Evolutionary conservation across 2,329 filamentous ascomycete species (phyloP).

Genomic region (Neophaeococcomyces mojaviensis): DNA sequence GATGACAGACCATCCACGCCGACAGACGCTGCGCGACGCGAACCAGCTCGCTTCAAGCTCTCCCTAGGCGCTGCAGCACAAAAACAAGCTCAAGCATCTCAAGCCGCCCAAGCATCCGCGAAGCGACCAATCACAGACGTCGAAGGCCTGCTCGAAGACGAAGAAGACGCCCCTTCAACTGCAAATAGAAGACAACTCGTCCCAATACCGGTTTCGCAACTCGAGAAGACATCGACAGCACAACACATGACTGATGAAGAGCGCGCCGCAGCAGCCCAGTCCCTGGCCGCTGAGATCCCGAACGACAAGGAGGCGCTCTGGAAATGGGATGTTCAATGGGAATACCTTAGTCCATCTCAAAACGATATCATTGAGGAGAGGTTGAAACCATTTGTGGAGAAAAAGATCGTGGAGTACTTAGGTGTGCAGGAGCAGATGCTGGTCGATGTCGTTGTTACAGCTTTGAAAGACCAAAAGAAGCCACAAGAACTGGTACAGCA

Average conservation of each 20-base stretch:
- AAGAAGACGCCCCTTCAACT: conserved; percentile 68
- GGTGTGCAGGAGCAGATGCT: conserved; percentile 94
- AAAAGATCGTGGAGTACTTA: conserved; percentile 95
- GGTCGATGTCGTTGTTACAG: conserved; percentile 84
- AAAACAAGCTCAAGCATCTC: conserved; percentile 51
- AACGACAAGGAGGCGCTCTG: conserved; percentile 78
- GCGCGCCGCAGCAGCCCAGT: conserved; percentile 68
- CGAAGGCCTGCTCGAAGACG: conserved; percentile 88
- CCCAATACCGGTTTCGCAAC: conserved; percentile 57
- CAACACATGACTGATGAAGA: conserved; percentile 73
- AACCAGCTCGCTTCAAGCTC: conserved; percentile 78
- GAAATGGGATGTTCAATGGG: conserved; percentile 91
- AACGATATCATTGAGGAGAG: conserved; percentile 64
- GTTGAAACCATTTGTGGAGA: conserved; percentile 88
- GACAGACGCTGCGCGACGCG: conserved; percentile 34
- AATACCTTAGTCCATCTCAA: conserved; percentile 67
- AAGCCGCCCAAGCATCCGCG: conserved; percentile 43
- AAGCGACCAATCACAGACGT: conserved; percentile 80
- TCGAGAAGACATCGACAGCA: conserved; percentile 61
- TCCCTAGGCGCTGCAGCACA: conserved; percentile 85
- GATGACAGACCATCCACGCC: conserved; percentile 54
- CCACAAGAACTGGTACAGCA: conserved; percentile 79
- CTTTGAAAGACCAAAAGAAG: conserved; percentile 65
- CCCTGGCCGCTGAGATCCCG: conserved; percentile 84
- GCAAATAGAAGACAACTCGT: conserved; percentile 64